These are phyloP conservation scores for Pichia occidentalis DNA, from an alignment of 805 yeast genomes.

Conservation along the genomic window DNA sequence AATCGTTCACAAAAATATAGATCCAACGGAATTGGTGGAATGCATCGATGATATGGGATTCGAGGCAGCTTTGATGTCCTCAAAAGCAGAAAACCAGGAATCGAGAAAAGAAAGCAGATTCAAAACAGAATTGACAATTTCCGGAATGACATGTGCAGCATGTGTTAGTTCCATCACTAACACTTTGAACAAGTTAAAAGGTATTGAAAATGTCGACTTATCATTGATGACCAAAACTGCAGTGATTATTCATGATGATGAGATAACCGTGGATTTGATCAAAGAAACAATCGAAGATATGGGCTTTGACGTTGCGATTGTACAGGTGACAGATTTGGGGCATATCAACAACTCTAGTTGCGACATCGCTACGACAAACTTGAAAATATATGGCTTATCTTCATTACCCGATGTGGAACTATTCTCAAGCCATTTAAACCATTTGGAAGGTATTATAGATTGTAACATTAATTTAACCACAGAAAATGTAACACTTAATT, in stretches of 20 bases:
- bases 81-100: background rate
- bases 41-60: slow-evolving; percentile 74
- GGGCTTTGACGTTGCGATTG: slow-evolving; percentile 43
- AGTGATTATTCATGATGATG: slow-evolving; percentile 40
- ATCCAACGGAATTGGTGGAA: slow-evolving; percentile 35
- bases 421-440: too few relatives aligned
- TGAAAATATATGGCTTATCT: slow-evolving; percentile 55
- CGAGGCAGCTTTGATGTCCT: slow-evolving; percentile 27
- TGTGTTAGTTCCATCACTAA: slow-evolving; percentile 50
- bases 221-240: slow-evolving; percentile 73
- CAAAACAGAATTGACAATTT: slow-evolving; percentile 35
- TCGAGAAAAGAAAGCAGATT: background rate
- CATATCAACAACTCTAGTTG: background rate
- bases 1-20: slow-evolving; percentile 40
- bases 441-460: slow-evolving; percentile 40
- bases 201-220: slow-evolving; percentile 38
- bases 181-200: slow-evolving; percentile 35
- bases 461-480: slow-evolving; percentile 48
- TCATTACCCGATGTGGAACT: too few relatives aligned
- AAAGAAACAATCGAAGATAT: slow-evolving; percentile 42
- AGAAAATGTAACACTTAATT: slow-evolving; percentile 48
- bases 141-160: slow-evolving; percentile 72
- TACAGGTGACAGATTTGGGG: slow-evolving; percentile 29
- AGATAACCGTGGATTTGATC: slow-evolving; percentile 22
- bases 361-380: slow-evolving; percentile 17